Base-by-base conservation (phyloP, 768 basidiomycete genomes). In the Kwoniella pini region DNA sequence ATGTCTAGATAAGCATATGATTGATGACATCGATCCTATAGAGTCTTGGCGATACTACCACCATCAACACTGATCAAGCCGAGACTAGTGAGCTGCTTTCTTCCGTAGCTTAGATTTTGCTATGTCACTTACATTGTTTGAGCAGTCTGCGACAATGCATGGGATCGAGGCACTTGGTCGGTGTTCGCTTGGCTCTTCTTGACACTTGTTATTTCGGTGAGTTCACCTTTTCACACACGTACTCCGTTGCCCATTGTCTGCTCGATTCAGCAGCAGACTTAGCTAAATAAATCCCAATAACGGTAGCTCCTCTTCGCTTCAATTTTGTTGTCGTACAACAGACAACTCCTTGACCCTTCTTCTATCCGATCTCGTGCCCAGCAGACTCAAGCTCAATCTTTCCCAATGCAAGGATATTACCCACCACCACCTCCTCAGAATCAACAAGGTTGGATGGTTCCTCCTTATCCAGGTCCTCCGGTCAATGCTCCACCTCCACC, bases 261-360 rank as follows among this genome's bases (percentile, higher is more conserved):
- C n/a, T n/a, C n/a, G n/a, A n/a, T n/a, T n/a, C n/a, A n/a, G n/a
- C n/a, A n/a, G n/a, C n/a, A n/a, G n/a, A n/a, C n/a, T n/a, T n/a
- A n/a, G n/a, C n/a, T n/a, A n/a, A n/a, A n/a, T n/a, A n/a, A n/a
- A n/a, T n/a, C n/a, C n/a, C n/a, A n/a, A 46, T 64, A 43, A 53
- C 40, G 10, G 0, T 51, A 77, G 43, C 65, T 81, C 36, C 73
- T 91, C 60, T 89, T 90, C 81, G 82, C 84, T n/a, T 64, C 82
- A 48, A 68, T 89, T 66, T 84, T 86, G 2, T 88, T 87, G 73
- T 81, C 83, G 13, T 93, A 86, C 80, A 86, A 88, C 71, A 86
- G 87, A 22, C 90, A 93, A 78, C 71, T 85, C 1, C 82, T 86
- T 31, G 87, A 90, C 75, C 90, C 90, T 1, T 76, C 83, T 2